Evolutionary conservation across 2,329 filamentous ascomycete genomes (phyloP), one percentile per base, ranked within the genome.

Genomic region (Exophiala viscosa): DNA sequence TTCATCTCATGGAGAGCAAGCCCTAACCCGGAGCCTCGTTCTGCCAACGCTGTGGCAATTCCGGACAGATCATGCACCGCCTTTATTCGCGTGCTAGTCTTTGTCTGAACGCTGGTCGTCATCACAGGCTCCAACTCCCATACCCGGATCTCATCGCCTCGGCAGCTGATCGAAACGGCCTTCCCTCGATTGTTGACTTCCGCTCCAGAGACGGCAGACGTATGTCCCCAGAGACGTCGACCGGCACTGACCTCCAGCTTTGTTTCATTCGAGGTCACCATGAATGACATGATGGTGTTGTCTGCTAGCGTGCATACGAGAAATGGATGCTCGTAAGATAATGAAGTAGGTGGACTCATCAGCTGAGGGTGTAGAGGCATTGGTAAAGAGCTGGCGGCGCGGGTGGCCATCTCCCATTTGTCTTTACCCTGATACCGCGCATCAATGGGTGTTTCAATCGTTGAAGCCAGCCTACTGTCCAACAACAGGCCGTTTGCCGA

Each of bases 161-260:
- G 77, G 15, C 79, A 79, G 69, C 88, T 93, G 45, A 96, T 86
- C n/a, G 89, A 95, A 3, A 96, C 88, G 0, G 90, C 91, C 69
- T 91, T 95, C 14, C 90, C 90, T 34, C 87, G 82, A 40, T 87
- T 82, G 14, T 88, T 91, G 49, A 96, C 88, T 64, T 95, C 86
- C 6, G 88, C 90, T 31, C 88, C 86, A 44, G 88, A 89, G 32
- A 96, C 89, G 2, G 88, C 88, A 1, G 90, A 95, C 0, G 91
- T 96, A 66, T 96, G 91, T 6, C 91, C 91, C 88, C 89, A 96
- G 5, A 96, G 80, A 23, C 89, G 80, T 58, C 84, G 85, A 1
- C 87, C 88, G 0, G 83, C 73, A 34, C 87, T 86, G 50, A 96
- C 84, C 1, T 80, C 81, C 1, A 96, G 76, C 1, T 69, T 66